Evolutionary conservation across 2,329 filamentous ascomycete genomes (phyloP).

Genomic region (Lachnellula occidentalis): DNA sequence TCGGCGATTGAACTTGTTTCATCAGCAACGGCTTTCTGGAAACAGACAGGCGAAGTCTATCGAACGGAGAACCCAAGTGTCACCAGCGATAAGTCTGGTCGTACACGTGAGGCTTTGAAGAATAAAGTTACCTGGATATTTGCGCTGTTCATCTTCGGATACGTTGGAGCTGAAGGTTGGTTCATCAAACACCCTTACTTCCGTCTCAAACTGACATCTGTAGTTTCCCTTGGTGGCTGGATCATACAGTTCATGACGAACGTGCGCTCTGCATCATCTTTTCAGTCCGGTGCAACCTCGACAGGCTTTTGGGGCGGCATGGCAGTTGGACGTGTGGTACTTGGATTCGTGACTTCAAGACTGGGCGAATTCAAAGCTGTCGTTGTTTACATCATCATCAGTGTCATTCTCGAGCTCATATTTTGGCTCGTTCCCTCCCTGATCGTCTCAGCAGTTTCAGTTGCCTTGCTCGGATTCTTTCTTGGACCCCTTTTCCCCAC

Average conservation of each 20-base stretch:
- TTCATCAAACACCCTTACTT: conserved; percentile 34
- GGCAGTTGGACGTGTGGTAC: conserved; percentile 63
- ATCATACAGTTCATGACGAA: conserved; percentile 84
- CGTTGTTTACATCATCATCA: conserved; percentile 55
- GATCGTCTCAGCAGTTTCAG: conserved; percentile 65
- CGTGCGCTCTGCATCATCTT: conserved; percentile 62
- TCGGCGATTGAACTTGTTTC: conserved; percentile 50
- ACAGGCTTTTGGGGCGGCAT: conserved; percentile 84
- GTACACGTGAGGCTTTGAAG: conserved; percentile 32
- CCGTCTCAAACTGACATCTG: conserved; percentile 42
- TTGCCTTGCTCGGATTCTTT: conserved; percentile 71
- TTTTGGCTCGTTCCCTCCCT: conserved; percentile 81
- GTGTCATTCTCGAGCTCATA: conserved; percentile 61
- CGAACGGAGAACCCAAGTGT: conserved; percentile 47
- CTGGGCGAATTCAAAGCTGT: conserved; percentile 67
- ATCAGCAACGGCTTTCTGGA: conserved; percentile 56
- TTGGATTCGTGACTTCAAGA: conserved; percentile 71
- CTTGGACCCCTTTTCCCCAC: conserved; percentile 75
- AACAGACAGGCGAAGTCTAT: conserved; percentile 52
- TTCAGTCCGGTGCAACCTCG: conserved; percentile 67
- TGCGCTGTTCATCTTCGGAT: conserved; percentile 68
- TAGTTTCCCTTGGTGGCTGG: conserved; percentile 70
- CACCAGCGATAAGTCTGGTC: conserved; percentile 14
- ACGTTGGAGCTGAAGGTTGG: conserved; percentile 64
- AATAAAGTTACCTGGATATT: conserved; percentile 64